Conservation (phyloP, 768 basidiomycete species). For the Suillus bovinus region DNA sequence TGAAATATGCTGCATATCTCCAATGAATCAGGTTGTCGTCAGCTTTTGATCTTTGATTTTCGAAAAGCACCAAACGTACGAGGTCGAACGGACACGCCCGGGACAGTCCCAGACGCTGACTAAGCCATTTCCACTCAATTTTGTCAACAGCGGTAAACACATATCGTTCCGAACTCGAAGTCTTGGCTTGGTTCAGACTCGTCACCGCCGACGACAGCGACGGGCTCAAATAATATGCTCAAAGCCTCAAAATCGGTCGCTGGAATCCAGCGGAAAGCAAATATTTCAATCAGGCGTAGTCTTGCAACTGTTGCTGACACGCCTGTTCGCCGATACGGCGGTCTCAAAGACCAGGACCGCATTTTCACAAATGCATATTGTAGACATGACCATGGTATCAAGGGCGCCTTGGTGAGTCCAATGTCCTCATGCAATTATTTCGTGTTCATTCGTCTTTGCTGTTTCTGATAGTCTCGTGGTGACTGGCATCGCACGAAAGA, state of each 20-base stretch:
- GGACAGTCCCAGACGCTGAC: neutral
- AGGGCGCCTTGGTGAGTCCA: constrained; percentile 79
- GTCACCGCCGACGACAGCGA: constrained; percentile 16
- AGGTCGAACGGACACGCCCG: neutral
- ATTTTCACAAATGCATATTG: constrained; percentile 92
- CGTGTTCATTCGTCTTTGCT: constrained; percentile 9
- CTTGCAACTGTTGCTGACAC: constrained; percentile 79
- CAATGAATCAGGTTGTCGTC: too few species aligned
- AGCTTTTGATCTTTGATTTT: too few species aligned
- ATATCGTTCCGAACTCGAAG: neutral
- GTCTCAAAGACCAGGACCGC: constrained; percentile 91
- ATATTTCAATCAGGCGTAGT: constrained; percentile 18
- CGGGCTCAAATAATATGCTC: constrained; percentile 26
- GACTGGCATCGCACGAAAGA: constrained; percentile 99
- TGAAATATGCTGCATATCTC: neutral
- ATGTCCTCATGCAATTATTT: neutral
- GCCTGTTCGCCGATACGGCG: constrained; percentile 91
- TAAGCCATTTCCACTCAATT: neutral
- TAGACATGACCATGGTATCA: constrained; percentile 88
- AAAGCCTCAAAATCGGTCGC: constrained; percentile 27
- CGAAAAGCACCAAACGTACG: too few species aligned
- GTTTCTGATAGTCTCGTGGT: constrained; percentile 67
- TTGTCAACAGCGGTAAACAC: constrained; percentile 4
- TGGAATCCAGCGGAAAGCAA: constrained; percentile 20
- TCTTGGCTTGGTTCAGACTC: constrained; percentile 1